These are phyloP conservation scores for Fusarium verrucosum DNA, from an alignment of 2,329 filamentous ascomycete genomes.

Conservation along the genomic window DNA sequence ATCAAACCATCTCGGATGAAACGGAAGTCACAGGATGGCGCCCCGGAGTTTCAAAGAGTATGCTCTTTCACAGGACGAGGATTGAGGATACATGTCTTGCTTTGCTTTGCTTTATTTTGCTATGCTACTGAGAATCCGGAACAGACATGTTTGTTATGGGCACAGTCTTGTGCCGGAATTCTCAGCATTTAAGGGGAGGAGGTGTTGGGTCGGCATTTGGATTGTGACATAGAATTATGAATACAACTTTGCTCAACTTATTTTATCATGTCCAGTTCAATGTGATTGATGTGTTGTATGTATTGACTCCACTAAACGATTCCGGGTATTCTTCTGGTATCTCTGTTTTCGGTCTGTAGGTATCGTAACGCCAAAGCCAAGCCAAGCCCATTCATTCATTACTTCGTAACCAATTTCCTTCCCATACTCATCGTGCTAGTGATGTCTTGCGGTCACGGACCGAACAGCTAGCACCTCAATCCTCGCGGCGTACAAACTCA, in stretches of 20 bases:
- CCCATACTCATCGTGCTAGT: not conserved
- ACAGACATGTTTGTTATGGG: not conserved
- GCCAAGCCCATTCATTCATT: slow-evolving; percentile 2
- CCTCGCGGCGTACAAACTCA: slow-evolving; percentile 78
- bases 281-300: not conserved
- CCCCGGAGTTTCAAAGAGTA: slow-evolving; percentile 16
- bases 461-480: slow-evolving; percentile 76
- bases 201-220: not conserved
- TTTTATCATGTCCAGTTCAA: not conserved
- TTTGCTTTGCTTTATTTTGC: not conserved
- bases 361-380: slow-evolving; percentile 28
- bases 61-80: not conserved
- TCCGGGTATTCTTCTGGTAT: slow-evolving; percentile 21
- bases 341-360: slow-evolving; percentile 17
- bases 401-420: slow-evolving; percentile 9
- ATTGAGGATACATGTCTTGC: too few species aligned
- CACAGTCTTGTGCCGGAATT: not conserved
- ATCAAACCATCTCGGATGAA: too few species aligned
- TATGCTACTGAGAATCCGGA: not conserved
- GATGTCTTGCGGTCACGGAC: slow-evolving; percentile 50
- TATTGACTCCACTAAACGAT: not conserved
- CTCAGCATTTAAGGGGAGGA: not conserved
- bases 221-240: slow-evolving; percentile 13
- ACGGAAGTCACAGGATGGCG: slow-evolving; percentile 3
- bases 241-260: slow-evolving; percentile 5